Conservation (phyloP, 176 grass and related monocot species). For the Coix lacrymajobi region DNA sequence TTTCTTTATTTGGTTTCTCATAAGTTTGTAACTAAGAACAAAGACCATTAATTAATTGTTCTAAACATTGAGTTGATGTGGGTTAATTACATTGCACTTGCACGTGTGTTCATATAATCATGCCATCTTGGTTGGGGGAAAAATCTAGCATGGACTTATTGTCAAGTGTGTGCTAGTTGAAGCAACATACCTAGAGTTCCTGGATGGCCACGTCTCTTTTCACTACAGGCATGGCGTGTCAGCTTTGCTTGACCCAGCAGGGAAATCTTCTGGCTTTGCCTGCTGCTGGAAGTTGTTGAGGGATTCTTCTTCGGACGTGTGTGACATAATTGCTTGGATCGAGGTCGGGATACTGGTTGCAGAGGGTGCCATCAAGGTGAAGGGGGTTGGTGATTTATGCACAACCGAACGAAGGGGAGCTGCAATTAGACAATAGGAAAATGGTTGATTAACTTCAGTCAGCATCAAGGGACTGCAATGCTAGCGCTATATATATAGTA, state of each 20-base stretch:
- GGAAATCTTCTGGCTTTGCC: conserved; percentile 17
- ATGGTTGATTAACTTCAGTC: conserved; percentile 24
- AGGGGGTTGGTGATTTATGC: conserved; percentile 41
- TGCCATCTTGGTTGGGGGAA: not conserved
- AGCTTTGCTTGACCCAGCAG: conserved; percentile 34
- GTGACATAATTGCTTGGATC: conserved; percentile 47
- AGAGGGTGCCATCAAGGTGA: conserved; percentile 20
- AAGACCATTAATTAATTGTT: not conserved
- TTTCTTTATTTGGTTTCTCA: not conserved
- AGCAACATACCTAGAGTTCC: conserved; percentile 40
- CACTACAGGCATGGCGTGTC: conserved; percentile 21
- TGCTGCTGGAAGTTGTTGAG: conserved; percentile 49
- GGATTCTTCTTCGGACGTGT: conserved; percentile 53
- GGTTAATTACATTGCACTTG: conserved; percentile 9
- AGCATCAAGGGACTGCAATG: conserved; percentile 37
- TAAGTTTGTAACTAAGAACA: not conserved
- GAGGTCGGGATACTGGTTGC: not conserved
- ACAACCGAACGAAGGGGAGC: not conserved
- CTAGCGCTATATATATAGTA: not conserved
- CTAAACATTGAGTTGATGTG: not conserved
- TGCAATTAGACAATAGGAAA: conserved; percentile 12
- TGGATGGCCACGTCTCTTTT: conserved; percentile 55
- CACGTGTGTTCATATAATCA: conserved; percentile 19
- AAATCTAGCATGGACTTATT: not conserved
- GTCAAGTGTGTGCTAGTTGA: not conserved